Conservation (phyloP, 2,329 filamentous ascomycete genomes). For the Bertia moriformis region DNA sequence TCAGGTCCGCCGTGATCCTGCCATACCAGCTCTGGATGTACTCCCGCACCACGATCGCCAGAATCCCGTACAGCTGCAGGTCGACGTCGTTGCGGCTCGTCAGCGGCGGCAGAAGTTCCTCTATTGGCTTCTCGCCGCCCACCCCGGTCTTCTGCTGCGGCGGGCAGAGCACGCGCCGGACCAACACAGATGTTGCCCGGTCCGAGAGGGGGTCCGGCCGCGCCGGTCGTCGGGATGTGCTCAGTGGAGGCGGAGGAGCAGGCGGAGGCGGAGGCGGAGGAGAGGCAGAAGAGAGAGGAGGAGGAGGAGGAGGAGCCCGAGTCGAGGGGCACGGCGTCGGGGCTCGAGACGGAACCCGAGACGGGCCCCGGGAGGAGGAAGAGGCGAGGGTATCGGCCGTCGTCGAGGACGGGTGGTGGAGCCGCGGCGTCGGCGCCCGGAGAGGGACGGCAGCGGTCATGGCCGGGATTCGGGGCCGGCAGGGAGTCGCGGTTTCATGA, state of each 20-base stretch:
- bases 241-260: conserved; percentile 8
- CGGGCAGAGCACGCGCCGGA: conserved; percentile 73
- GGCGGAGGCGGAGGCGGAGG: conserved; percentile 4
- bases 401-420: conserved; percentile 5
- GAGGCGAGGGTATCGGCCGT: no score
- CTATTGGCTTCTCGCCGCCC: conserved; percentile 46
- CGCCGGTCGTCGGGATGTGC: conserved; percentile 13
- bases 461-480: no score
- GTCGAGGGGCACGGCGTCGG: background rate
- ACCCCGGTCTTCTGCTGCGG: conserved; percentile 46
- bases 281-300: background rate
- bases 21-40: conserved; percentile 88
- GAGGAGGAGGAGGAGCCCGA: background rate
- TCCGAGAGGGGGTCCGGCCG: conserved; percentile 49
- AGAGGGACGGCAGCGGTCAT: conserved; percentile 9
- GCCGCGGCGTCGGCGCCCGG: conserved; percentile 8
- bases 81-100: conserved; percentile 92
- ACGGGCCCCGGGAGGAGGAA: no score
- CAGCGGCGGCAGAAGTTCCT: conserved; percentile 74
- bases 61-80: conserved; percentile 78
- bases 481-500: no score
- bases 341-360: no score
- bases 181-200: conserved; percentile 63
- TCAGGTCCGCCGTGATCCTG: conserved; percentile 79
- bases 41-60: conserved; percentile 78